Percentiles rank a stretch among this genome's conserved stretches.
phyloP scores from a whole-genome alignment of 495 filamentous ascomycete species.

The Peziza echinospora region DNA sequence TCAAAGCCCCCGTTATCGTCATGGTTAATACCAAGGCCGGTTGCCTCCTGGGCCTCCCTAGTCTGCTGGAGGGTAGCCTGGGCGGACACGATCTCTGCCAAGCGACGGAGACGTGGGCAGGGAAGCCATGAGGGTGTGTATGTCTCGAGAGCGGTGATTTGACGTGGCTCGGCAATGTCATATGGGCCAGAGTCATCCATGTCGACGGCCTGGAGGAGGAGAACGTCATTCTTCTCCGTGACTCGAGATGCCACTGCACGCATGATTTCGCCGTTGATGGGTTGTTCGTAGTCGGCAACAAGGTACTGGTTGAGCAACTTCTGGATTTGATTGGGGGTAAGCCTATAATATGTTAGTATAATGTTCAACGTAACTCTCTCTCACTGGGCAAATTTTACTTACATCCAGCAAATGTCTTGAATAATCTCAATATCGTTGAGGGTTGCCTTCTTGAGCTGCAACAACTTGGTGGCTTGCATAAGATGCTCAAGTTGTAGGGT shows the following conservation, averaged over 20 bases:
- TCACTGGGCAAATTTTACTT: conserved; percentile 21
- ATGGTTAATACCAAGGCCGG: background rate
- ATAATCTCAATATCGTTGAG: conserved; percentile 99
- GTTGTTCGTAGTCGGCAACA: conserved; percentile 96
- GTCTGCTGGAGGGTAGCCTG: background rate
- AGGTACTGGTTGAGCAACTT: conserved; percentile 98
- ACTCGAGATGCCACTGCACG: conserved; percentile 94
- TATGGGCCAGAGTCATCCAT: conserved; percentile 99
- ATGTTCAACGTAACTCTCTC: background rate
- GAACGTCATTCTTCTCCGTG: conserved; percentile 82
- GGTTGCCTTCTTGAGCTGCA: conserved; percentile 97
- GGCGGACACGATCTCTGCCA: conserved; percentile 69
- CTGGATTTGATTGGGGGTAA: conserved; percentile 96
- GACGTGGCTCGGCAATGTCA: conserved; percentile 89
- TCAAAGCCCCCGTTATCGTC: background rate
- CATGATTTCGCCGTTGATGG: conserved; percentile 99
- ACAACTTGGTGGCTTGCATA: conserved; percentile 98
- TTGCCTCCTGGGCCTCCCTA: background rate
- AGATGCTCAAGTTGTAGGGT: conserved; percentile 95
- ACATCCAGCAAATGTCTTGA: conserved; percentile 99
- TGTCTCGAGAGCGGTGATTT: conserved; percentile 90
- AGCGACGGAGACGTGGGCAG: conserved; percentile 77
- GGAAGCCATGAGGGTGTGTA: conserved; percentile 97
- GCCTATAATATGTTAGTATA: conserved; percentile 27
- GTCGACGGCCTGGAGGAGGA: conserved; percentile 79